Base-by-base conservation (phyloP, 805 yeast genomes). In the Lipomyces yamadae region DNA sequence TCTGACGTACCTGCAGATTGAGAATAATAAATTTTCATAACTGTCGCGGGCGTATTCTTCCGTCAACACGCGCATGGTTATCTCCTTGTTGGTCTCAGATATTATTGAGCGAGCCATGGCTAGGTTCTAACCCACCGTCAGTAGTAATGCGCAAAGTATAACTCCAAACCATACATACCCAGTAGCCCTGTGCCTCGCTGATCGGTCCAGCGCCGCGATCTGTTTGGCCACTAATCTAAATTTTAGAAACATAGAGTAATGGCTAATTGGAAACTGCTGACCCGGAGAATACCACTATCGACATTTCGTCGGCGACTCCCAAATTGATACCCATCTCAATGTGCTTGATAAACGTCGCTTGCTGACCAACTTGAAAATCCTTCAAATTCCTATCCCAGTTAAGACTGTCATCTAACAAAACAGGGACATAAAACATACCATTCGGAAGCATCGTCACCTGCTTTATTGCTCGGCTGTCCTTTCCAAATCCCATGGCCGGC, bases 31-130 rank as follows among this genome's bases (percentile, higher is more conserved):
- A 75, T 91, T 91, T 74, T 91, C 96, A 74, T 88, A 88, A 1
- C 95, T 89, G 76, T 91, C 96, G 52, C 91, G 78, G 0, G 96
- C 92, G 74, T 76, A 88, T 71, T 89, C 93, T 73, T 91, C 97
- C 0, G 86, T 77, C 4, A 80, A 67, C 0, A 88, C 76, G 34
- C 74, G 70, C 3, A 62, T 50, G 29, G 29, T 59, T 58, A 56
- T 72, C 69, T 53, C 74, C 45, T n/a, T 18, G 3, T 32, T 32
- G 52, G 64, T 24, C n/a, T 32, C 24, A 3, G 58, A 10, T n/a
- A 62, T n/a, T 55, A 60, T 29, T 6, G 50, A 55, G 33, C 66
- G 34, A 13, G 61, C 35, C 55, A 10, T n/a, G 6, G 68, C 65
- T 42, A 70, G 63, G 37, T 54, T 59, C 68, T 62, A 33, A 11